These are phyloP conservation scores for Triticum urartu DNA, from an alignment of 176 grass and related monocot genomes.

Conservation along the genomic window DNA sequence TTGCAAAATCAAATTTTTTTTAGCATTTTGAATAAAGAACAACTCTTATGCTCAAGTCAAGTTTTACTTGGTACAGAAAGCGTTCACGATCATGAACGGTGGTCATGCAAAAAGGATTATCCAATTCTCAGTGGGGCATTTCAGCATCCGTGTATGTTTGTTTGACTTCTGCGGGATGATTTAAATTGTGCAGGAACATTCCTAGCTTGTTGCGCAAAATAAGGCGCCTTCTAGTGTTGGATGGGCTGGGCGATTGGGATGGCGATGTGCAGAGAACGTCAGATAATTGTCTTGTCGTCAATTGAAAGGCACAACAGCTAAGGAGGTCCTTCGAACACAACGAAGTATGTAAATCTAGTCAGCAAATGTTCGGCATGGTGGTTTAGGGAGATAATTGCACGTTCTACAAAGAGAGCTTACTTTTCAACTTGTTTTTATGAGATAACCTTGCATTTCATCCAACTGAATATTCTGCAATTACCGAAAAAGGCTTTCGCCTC, in stretches of 20 bases:
- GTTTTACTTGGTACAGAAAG: slow-evolving; percentile 17
- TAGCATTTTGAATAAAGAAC: slow-evolving; percentile 23
- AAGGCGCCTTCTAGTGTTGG: slow-evolving; percentile 1
- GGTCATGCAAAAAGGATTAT: slow-evolving; percentile 28
- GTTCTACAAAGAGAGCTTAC: background rate
- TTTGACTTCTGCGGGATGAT: slow-evolving; percentile 40
- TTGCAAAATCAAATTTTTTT: slow-evolving; percentile 19
- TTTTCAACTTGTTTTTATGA: background rate
- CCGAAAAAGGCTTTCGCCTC: no score
- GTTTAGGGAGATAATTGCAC: slow-evolving; percentile 15
- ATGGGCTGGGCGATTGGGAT: slow-evolving; percentile 28
- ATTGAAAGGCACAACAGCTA: slow-evolving; percentile 13
- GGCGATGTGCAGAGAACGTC: background rate
- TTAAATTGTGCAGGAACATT: slow-evolving; percentile 26
- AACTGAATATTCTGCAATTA: background rate
- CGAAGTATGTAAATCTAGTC: background rate
- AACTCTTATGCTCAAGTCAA: background rate
- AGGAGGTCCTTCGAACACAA: slow-evolving; percentile 8
- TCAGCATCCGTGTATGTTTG: slow-evolving; percentile 6
- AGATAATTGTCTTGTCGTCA: slow-evolving; percentile 17
- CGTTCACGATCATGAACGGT: slow-evolving; percentile 5
- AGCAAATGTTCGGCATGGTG: background rate
- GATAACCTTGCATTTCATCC: background rate
- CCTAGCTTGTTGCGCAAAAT: slow-evolving; percentile 11
- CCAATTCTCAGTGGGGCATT: background rate